Percentiles rank a stretch among this genome's conserved stretches.
These are phyloP conservation scores for Yarrowia sp. DNA, from an alignment of 805 yeast genomes.

Conservation along the genomic window DNA sequence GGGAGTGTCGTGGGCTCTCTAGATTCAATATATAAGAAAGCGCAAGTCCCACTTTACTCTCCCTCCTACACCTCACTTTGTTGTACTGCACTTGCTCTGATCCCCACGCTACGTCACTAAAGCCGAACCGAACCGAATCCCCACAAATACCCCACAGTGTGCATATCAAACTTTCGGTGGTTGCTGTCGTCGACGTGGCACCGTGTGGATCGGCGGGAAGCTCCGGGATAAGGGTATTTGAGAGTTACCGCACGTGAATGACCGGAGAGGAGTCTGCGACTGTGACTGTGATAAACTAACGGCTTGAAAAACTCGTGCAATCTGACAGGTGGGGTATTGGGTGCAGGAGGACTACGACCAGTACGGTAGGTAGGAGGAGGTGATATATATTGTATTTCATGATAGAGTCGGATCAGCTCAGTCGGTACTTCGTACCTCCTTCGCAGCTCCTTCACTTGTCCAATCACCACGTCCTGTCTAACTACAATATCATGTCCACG, in stretches of 20 bases:
- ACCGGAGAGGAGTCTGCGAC: not conserved
- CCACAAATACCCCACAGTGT: constrained; percentile 23
- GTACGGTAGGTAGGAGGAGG: no score
- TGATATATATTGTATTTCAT: no score
- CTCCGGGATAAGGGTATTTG: not conserved
- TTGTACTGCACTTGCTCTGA: not conserved
- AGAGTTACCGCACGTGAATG: not conserved
- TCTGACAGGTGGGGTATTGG: not conserved
- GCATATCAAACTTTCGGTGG: constrained; percentile 1
- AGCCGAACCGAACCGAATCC: constrained; percentile 26
- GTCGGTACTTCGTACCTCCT: no score
- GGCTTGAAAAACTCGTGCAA: no score
- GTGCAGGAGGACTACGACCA: no score
- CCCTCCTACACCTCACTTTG: not conserved
- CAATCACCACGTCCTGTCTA: no score
- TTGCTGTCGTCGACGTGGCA: not conserved
- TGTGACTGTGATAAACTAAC: no score
- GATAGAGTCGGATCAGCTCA: no score
- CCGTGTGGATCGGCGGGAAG: not conserved
- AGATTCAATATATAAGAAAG: no score
- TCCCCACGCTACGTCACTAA: not conserved
- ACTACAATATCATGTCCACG: not conserved
- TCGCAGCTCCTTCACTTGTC: no score
- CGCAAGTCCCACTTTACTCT: no score
- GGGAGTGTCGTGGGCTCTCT: no score